phyloP scores from a whole-genome alignment of 2,329 filamentous ascomycete species.

The Fusarium nelsonii region DNA sequence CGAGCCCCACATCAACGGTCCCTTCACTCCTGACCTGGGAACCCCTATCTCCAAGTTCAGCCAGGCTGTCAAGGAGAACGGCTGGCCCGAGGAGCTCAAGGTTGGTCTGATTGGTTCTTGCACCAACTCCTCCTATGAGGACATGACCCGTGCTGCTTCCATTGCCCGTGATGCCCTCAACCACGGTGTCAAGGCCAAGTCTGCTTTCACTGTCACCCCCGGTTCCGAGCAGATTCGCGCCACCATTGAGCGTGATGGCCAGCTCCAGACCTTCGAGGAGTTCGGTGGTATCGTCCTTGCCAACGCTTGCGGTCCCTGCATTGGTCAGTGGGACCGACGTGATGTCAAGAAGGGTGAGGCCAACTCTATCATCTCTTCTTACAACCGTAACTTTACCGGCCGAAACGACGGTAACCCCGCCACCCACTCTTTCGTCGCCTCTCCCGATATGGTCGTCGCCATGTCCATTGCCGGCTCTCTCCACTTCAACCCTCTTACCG shows the following conservation, averaged over 20 bases:
- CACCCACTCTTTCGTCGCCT: slow-evolving; percentile 93
- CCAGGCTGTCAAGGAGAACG: slow-evolving; percentile 82
- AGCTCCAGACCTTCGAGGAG: slow-evolving; percentile 84
- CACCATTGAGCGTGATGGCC: slow-evolving; percentile 89
- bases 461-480: slow-evolving; percentile 85
- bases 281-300: slow-evolving; percentile 92
- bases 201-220: slow-evolving; percentile 95
- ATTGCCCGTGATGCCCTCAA: slow-evolving; percentile 90
- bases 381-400: slow-evolving; percentile 99
- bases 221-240: slow-evolving; percentile 97
- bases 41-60: slow-evolving; percentile 93
- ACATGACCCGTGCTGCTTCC: slow-evolving; percentile 96
- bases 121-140: slow-evolving; percentile 98
- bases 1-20: slow-evolving; percentile 97
- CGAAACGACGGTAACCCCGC: slow-evolving; percentile 97
- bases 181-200: slow-evolving; percentile 89
- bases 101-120: slow-evolving; percentile 97
- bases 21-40: slow-evolving; percentile 94
- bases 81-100: slow-evolving; percentile 92
- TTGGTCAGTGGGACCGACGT: slow-evolving; percentile 93
- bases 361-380: slow-evolving; percentile 98
- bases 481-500: slow-evolving; percentile 94
- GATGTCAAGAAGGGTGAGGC: slow-evolving; percentile 95
- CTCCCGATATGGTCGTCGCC: slow-evolving; percentile 89
- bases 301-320: slow-evolving; percentile 94